Base-by-base conservation (phyloP, 306 rosid genomes). In the Castanea crenata region DNA sequence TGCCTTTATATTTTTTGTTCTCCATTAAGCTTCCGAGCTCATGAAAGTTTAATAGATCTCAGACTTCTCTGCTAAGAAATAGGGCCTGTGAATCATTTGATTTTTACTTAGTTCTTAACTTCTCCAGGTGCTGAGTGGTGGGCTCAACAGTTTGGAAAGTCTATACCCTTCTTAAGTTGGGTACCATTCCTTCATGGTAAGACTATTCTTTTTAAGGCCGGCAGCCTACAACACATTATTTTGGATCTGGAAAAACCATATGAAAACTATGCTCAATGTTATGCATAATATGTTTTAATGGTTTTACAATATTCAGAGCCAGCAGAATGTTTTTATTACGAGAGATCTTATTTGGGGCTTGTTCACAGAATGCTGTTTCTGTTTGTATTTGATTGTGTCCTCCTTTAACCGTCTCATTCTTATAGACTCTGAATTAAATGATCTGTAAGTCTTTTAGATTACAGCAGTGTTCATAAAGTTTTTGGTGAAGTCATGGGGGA, bases 91-190 rank as follows among this genome's bases (percentile, higher is more conserved):
- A 55, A 49, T 13, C 16, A 12, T 49, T 49, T 49, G 4, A 68
- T 68, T 35, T 49, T 8, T n/a, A 68, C 72, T 19, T 35, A 25
- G 25, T 74, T 70, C 57, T 69, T 70, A 69, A 51, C 55, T 74
- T 81, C 54, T 84, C 73, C 86, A 95, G 99, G 98, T 88, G 89
- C 97, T 79, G 93, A 86, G 75, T 93, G 99, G 97, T 95, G 98
- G 98, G 91, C 80, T 84, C 94, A 91, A 68, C 82, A 77, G 67
- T 84, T 90, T 84, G 92, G 92, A 29, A 89, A 85, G 82, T 95
- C 97, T 69, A 3, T 95, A 6, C 97, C 98, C 23, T 62, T 90
- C 75, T 81, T 96, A 74, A 86, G 90, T 74, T 93, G 99, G 99
- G 67, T 91, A 75, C 97, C 98, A 58, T 69, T 81, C 76, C 6